Evolutionary conservation across 2,329 filamentous ascomycete genomes (phyloP), one percentile per base, ranked within the genome.

Genomic region (Fusarium penzigii): DNA sequence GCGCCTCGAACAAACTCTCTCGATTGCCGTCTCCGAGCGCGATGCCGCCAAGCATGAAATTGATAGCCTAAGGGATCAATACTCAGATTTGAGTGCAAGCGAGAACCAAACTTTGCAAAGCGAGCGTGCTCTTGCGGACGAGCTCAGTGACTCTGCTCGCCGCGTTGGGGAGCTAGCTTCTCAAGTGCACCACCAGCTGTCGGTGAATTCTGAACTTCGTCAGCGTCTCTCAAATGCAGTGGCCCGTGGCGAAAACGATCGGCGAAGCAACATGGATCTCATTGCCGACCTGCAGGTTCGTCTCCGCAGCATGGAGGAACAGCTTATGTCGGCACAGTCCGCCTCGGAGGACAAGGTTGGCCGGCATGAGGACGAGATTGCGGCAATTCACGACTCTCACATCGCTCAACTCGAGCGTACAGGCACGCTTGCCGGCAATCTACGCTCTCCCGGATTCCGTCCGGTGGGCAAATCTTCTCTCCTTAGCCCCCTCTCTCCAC

Each of bases 311-410:
- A 84, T 97, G 46, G 94, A 97, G 69, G 92, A 97, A 55, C 84
- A 88, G 63, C 83, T 99, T 17, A 80, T 95, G 48, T 75, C 84
- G 17, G 91, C 93, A 2, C 93, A 97, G 70, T 87, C 90, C 51
- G 83, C 88, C 17, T 93, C 91, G 1, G 94, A 99, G 69, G 92
- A 93, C 44, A 86, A 87, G 39, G 84, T 97, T 51, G 76, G 83
- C 41, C 86, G 85, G 44, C 92, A 97, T 66, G 94, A 97, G 70
- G 90, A 94, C 38, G 92, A 97, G 71, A 82, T 96, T 38, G 77
- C 83, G 16, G 77, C 81, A 17, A 75, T 97, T 49, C 87, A 88
- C 60, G 90, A 95, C 50, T 88, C 84, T 53, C 86, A 94, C 66
- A 90, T 83, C 66, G 78, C 79, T 16, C 89, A 94, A 65, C 82